Conservation (phyloP, 2,329 filamentous ascomycete species). For the Claviceps monticola region DNA sequence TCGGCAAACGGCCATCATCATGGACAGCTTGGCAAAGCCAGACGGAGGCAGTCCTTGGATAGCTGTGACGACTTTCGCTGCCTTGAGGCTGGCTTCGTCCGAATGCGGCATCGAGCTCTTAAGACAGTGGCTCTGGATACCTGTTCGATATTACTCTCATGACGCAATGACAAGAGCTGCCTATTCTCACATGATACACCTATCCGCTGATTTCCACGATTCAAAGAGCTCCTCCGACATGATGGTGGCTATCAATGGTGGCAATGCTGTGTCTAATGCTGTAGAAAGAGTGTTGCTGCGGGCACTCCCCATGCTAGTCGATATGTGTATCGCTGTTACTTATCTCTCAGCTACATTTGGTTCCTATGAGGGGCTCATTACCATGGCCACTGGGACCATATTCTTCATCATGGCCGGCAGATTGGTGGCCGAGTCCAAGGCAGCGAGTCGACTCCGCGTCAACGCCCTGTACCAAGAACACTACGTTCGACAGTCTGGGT, state of each 20-base stretch:
- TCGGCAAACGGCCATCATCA: conserved; percentile 68
- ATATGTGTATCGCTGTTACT: conserved; percentile 43
- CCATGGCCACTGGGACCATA: conserved; percentile 40
- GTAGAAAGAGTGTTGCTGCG: conserved; percentile 45
- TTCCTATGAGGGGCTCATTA: conserved; percentile 49
- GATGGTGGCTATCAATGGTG: conserved; percentile 41
- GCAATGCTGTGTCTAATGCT: conserved; percentile 38
- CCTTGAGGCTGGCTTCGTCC: conserved; percentile 37
- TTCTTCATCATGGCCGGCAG: conserved; percentile 40
- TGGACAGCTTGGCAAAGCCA: conserved; percentile 41
- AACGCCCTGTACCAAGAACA: conserved; percentile 41
- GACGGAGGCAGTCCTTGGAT: conserved; percentile 36
- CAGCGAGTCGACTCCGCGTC: conserved; percentile 34
- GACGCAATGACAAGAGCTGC: conserved; percentile 39
- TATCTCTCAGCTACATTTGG: conserved; percentile 46
- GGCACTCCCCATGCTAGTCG: conserved; percentile 45
- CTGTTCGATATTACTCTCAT: conserved; percentile 42
- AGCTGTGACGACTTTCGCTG: conserved; percentile 37
- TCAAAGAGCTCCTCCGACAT: conserved; percentile 46
- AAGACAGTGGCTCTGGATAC: conserved; percentile 42
- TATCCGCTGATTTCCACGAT: conserved; percentile 48
- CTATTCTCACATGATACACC: conserved; percentile 45
- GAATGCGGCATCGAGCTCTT: conserved; percentile 40
- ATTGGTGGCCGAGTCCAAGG: conserved; percentile 36
- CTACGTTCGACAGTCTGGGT: conserved; percentile 39